Percentiles rank a stretch among this genome's conserved stretches.
phyloP scores from a whole-genome alignment of 768 basidiomycete genomes.

The Podaxis carcinomalis region DNA sequence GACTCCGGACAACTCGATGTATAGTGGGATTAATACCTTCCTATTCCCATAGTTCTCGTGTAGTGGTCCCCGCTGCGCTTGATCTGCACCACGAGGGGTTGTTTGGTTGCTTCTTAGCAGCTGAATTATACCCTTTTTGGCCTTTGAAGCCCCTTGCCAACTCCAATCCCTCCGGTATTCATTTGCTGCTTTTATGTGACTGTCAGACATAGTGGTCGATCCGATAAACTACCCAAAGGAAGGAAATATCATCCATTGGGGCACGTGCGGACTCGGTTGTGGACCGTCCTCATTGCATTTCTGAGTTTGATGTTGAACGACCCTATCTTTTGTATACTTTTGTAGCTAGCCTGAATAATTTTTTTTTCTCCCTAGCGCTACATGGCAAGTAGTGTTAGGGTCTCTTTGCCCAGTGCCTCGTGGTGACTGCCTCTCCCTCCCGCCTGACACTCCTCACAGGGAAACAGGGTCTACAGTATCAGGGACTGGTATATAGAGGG shows the following conservation, averaged over 20 bases:
- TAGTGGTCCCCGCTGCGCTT: background rate
- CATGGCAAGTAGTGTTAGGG: background rate
- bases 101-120: background rate
- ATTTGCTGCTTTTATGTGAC: background rate
- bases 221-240: slow-evolving; percentile 7
- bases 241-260: slow-evolving; percentile 8
- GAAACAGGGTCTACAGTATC: background rate
- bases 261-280: background rate
- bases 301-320: background rate
- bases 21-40: slow-evolving; percentile 15
- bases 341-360: background rate
- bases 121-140: slow-evolving; percentile 12
- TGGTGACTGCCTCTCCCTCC: background rate
- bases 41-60: background rate
- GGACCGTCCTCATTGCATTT: background rate
- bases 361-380: background rate
- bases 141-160: background rate
- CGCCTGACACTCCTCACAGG: background rate
- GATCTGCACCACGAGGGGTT: slow-evolving; percentile 4
- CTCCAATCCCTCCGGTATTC: background rate
- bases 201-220: slow-evolving; percentile 8
- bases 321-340: background rate
- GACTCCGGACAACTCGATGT: slow-evolving; percentile 2
- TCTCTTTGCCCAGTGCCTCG: background rate
- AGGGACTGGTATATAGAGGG: background rate